A percentile compares a stretch with the other conserved stretches of the same genome.
phyloP scores from a whole-genome alignment of 108 stramenopile species.

The Fragilaria radians region DNA sequence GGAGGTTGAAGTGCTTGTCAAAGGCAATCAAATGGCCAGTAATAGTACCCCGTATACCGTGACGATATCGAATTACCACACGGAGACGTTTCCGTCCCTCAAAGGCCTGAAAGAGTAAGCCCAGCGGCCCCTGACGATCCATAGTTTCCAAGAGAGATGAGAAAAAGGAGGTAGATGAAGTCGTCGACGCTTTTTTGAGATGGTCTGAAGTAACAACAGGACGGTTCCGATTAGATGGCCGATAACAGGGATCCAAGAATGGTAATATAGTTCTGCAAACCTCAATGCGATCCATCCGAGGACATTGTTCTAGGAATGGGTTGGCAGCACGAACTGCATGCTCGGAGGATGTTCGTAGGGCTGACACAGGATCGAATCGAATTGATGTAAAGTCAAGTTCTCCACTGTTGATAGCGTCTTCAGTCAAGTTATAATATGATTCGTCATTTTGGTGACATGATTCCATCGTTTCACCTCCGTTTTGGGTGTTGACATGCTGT shows the following conservation, averaged over 20 bases:
- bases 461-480: background rate
- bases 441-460: constrained; percentile 30
- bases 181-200: background rate
- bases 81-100: constrained; percentile 40
- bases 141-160: constrained; percentile 14
- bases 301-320: constrained; percentile 17
- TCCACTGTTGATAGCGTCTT: constrained; percentile 35
- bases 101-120: constrained; percentile 43
- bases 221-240: background rate
- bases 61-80: constrained; percentile 63
- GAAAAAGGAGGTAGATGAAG: background rate
- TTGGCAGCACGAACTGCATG: constrained; percentile 29
- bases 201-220: background rate
- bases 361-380: constrained; percentile 59
- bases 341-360: constrained; percentile 23
- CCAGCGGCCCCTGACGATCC: constrained; percentile 49
- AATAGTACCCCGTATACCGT: constrained; percentile 70
- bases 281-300: constrained; percentile 43
- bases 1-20: constrained; percentile 80
- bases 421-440: constrained; percentile 33
- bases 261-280: constrained; percentile 37
- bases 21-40: constrained; percentile 68
- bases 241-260: constrained; percentile 17
- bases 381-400: constrained; percentile 46
- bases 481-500: background rate